Conservation (phyloP, 2,329 filamentous ascomycete species). For the Fusarium nelsonii region DNA sequence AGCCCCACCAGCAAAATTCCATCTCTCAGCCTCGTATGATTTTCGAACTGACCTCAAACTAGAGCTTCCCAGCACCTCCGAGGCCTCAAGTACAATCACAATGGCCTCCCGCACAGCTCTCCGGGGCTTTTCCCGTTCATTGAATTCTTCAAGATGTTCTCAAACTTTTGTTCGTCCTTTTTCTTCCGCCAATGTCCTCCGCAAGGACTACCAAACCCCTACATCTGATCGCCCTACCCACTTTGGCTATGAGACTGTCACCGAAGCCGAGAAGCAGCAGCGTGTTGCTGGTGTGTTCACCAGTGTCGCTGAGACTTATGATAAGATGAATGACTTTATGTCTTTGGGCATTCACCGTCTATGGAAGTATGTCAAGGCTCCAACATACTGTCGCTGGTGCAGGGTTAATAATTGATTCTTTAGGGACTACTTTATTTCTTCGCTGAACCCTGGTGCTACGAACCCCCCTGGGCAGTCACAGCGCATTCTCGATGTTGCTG, state of each 20-base stretch:
- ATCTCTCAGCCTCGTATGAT: slow-evolving; percentile 49
- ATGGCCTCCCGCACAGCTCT: slow-evolving; percentile 52
- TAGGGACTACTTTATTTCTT: slow-evolving; percentile 90
- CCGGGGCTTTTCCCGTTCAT: slow-evolving; percentile 45
- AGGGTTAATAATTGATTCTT: slow-evolving; percentile 23
- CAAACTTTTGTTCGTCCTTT: slow-evolving; percentile 46
- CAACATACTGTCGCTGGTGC: background rate
- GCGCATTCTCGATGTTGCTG: slow-evolving; percentile 94
- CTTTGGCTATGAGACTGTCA: slow-evolving; percentile 90
- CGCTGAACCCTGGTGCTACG: slow-evolving; percentile 82
- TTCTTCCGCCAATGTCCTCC: slow-evolving; percentile 46
- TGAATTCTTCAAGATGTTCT: slow-evolving; percentile 35
- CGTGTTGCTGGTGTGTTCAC: slow-evolving; percentile 90
- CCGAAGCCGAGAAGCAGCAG: slow-evolving; percentile 79
- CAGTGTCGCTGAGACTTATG: slow-evolving; percentile 93
- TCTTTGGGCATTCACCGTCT: slow-evolving; percentile 95
- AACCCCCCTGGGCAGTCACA: slow-evolving; percentile 61
- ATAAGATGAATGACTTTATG: slow-evolving; percentile 99
- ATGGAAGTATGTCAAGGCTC: slow-evolving; percentile 76
- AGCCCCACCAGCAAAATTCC: slow-evolving; percentile 44
- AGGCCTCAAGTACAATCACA: slow-evolving; percentile 26
- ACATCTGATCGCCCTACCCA: slow-evolving; percentile 75
- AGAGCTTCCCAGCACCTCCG: slow-evolving; percentile 27
- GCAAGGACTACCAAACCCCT: slow-evolving; percentile 48
- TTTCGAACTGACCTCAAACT: slow-evolving; percentile 42